Evolutionary conservation across 257 asterid genomes (phyloP), one percentile per base, ranked within the genome.

Genomic region (Fraxinus cuspidata): DNA sequence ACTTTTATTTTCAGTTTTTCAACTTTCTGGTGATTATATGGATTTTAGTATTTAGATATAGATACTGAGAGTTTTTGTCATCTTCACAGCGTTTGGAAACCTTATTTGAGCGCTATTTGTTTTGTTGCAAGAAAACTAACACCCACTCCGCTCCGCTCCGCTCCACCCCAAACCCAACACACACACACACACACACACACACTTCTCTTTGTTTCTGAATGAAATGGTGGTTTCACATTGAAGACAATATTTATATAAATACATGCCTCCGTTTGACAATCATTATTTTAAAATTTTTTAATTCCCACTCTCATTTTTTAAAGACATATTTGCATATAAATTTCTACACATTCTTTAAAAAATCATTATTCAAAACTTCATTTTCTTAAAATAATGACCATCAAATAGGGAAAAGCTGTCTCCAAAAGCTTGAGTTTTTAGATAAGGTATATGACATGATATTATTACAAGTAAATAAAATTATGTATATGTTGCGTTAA

Each of bases 21-120:
- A 76, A 70, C 37, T 72, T 72, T 72, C 23, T 37, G n/a, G 15
- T 13, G 56, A 58, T 16, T 68, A 72, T 79, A 75, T 74, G 71
- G 69, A 78, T 37, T 40, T 70, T 38, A 82, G 83, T 73, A 82
- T 73, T 82, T 35, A 7, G 38, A 68, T 32, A 34, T 31, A 18
- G 25, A 69, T 31, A 19, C 42, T 34, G 12, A 10, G 29, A 32
- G 47, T 32, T 18, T 29, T 56, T 21, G 66, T n/a, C 66, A 21
- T 58, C 29, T 58, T 58, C 66, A 58, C 29, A n/a, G 29, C 66
- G 28, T 58, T 58, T 58, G 66, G 29, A 58, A 23, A 58, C 66
- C 66, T 58, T 18, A 18, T 18, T 19, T 53, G 27, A 53, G 27
- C 10, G 6, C 0, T 10, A 63, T 63, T 63, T 63, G 32, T 19